Evolutionary conservation across 257 asterid genomes (phyloP).

Genomic region (Linderniella brevidens): DNA sequence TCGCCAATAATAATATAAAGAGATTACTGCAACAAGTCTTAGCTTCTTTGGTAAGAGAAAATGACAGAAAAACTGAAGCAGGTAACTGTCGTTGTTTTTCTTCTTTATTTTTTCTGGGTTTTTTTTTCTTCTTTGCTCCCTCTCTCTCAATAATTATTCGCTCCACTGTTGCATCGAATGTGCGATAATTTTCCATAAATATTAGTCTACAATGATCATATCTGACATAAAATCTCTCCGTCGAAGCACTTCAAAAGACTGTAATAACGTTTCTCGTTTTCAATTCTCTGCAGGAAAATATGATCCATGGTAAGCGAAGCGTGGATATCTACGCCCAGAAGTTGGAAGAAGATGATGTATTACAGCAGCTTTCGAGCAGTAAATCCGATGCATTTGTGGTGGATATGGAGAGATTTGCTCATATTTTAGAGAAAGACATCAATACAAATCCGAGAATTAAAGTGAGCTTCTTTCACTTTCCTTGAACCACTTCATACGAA

Average conservation of each 20-base stretch:
- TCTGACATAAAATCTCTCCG: no score
- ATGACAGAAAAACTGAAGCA: constrained; percentile 18
- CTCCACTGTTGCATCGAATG: constrained; percentile 17
- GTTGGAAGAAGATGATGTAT: constrained; percentile 20
- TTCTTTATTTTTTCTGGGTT: no score
- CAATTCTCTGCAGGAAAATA: constrained; percentile 17
- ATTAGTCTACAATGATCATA: background rate
- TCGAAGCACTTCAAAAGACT: no score
- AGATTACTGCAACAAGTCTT: background rate
- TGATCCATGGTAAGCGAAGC: constrained; percentile 17
- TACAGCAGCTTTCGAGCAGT: constrained; percentile 10
- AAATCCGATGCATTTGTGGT: constrained; percentile 45
- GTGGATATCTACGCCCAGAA: constrained; percentile 17
- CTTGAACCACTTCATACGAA: no score
- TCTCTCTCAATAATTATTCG: constrained; percentile 1
- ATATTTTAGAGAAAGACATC: constrained; percentile 27
- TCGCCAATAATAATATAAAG: constrained; percentile 3
- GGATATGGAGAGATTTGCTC: constrained; percentile 57
- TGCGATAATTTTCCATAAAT: background rate
- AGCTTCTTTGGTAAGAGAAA: constrained; percentile 7
- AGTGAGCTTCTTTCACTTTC: constrained; percentile 16
- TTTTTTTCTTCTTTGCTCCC: no score
- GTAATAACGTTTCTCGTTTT: no score
- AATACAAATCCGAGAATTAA: constrained; percentile 44
- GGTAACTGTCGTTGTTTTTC: constrained; percentile 14